phyloP scores from a whole-genome alignment of 2,329 filamentous ascomycete species.

The Magnaporthiopsis incrustans region DNA sequence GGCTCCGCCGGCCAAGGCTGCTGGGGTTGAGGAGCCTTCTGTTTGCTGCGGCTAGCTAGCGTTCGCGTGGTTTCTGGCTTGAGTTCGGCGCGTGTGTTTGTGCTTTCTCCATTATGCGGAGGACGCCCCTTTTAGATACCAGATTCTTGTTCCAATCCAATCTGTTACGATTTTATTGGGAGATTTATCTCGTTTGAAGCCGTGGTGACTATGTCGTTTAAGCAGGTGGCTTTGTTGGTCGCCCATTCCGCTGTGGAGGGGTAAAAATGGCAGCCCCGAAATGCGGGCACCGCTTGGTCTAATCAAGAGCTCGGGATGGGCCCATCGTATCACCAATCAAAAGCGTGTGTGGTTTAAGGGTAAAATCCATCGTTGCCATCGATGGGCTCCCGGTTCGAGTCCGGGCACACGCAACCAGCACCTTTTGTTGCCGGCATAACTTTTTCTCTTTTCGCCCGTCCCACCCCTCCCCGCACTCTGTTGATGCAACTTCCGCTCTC shows the following conservation, averaged over 20 bases:
- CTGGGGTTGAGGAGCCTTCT: constrained; percentile 35
- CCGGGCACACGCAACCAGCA: not conserved
- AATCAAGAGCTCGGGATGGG: not conserved
- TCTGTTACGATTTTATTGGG: not conserved
- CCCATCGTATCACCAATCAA: not conserved
- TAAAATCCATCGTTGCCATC: constrained; percentile 47
- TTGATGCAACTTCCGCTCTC: not conserved
- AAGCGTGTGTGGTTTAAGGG: constrained; percentile 36
- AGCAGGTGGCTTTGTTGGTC: too few relatives aligned
- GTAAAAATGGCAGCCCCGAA: too few relatives aligned
- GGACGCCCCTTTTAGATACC: not conserved
- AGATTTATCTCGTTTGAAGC: not conserved
- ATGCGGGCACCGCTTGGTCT: too few relatives aligned
- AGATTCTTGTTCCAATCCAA: not conserved
- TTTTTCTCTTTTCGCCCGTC: not conserved
- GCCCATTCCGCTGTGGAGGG: too few relatives aligned
- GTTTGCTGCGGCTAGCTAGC: constrained; percentile 34
- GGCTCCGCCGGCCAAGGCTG: constrained; percentile 15
- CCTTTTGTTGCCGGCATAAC: too few relatives aligned
- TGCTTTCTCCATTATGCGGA: not conserved
- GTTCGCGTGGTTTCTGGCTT: not conserved
- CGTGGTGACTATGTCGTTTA: too few relatives aligned
- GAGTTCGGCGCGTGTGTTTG: not conserved
- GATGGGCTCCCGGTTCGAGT: constrained; percentile 27
- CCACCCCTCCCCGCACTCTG: not conserved